phyloP scores from a whole-genome alignment of 768 basidiomycete genomes.

The Podaxis carcinomalis region DNA sequence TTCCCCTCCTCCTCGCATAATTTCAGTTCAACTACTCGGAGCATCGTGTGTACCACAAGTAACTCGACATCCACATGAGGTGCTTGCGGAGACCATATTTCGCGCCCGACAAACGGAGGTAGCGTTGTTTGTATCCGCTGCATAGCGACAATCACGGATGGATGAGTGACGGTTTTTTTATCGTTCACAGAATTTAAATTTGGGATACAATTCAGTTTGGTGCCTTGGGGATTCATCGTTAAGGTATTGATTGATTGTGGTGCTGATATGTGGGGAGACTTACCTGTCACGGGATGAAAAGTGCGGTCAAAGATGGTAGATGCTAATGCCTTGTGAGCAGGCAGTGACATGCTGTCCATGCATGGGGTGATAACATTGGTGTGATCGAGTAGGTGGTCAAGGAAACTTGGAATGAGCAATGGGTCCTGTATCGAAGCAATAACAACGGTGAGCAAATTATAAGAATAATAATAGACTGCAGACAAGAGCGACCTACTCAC shows the following conservation, averaged over 20 bases:
- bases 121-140: conserved; percentile 36
- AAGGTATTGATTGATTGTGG: neutral
- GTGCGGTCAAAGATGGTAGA: conserved; percentile 51
- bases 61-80: conserved; percentile 37
- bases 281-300: conserved; percentile 25
- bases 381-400: conserved; percentile 24
- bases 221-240: neutral
- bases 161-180: conserved; percentile 32
- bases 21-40: conserved; percentile 43
- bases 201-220: neutral
- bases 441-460: neutral
- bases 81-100: conserved; percentile 26
- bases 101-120: conserved; percentile 33
- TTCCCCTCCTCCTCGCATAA: conserved; percentile 2
- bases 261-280: neutral
- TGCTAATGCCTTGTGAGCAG: conserved; percentile 46
- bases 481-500: conserved; percentile 12
- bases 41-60: conserved; percentile 44
- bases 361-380: conserved; percentile 20
- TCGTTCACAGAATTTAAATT: neutral
- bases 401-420: conserved; percentile 14
- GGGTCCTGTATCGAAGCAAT: conserved; percentile 7
- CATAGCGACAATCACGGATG: conserved; percentile 40
- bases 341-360: conserved; percentile 19
- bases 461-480: neutral